Evolutionary conservation across 73 alveolate species (phyloP), one percentile per base, ranked within the genome.

Genomic region (Paramecium primaurelia): DNA sequence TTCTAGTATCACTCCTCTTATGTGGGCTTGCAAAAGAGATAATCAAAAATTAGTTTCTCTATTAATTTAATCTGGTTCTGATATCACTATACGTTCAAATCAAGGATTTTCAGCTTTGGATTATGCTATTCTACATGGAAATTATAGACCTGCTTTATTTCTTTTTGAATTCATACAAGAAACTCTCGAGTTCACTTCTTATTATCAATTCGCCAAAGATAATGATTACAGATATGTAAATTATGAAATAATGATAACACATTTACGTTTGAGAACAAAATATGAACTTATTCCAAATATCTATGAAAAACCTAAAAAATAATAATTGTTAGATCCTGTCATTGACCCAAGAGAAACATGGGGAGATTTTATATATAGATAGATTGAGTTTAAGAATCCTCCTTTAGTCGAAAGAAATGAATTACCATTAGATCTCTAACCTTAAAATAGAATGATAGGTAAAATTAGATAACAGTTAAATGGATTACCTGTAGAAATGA

Each of bases 11-110:
- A 89, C 86, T 5, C 94, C 94, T 28, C 59, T 89, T 36, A 89
- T 89, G 94, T 89, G 94, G 94, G 94, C 92, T 3, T 58, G 86
- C 34, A 69, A 54, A 89, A 89, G 94, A 89, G 94, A 83, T 26
- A 58, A 89, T 71, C 26, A 59, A 25, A 37, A 89, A 11, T 16
- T 44, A 51, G 91, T 83, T 18, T 71, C 86, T 42, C 14, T 42
- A 4, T 54, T 89, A 40, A 73, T 89, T 45, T 88, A 89, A 71
- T 28, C 47, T 45, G 94, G 94, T 9, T 92, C 94, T 12, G 22
- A 89, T 36, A 42, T 89, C 3, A 58, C 28, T 1, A 22, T 71
- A 10, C 77, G 68, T 26, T 89, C 94, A 10, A 83, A 89, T 80
- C 32, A 80, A 36, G 94, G 88, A 3, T 89, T 44, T n/a, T 71